Evolutionary conservation across 2,329 filamentous ascomycete species (phyloP), one percentile per base, ranked within the genome.

Genomic region (Onygenales sp.): DNA sequence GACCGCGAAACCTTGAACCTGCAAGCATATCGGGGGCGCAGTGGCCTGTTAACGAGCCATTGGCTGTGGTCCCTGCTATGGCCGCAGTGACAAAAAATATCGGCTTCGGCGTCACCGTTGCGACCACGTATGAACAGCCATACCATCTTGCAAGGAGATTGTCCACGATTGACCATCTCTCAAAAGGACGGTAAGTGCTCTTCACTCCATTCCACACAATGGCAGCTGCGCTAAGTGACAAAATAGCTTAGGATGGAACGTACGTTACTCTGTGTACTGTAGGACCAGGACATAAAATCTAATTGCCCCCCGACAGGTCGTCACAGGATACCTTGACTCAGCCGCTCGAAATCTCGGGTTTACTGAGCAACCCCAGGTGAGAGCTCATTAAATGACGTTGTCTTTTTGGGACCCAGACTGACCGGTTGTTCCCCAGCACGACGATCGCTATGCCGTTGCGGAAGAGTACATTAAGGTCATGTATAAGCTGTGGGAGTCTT

Each of bases 21-120:
- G 80, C 82, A 0, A 77, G 85, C 48, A 65, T 75, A 0, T 80
- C 81, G 0, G 84, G 82, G 1, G 81, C 83, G 0, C 84, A 87
- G 65, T 87, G 82, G 77, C 84, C 84, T 0, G 81, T 86, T n/a
- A 86, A 85, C 55, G 84, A 87, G 63, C 84, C 84, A 0, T 62
- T 87, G 1, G 76, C 78, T 1, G 75, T 83, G 2, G 73, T 87
- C 0, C 75, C 83, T 2, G 82, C 83, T 2, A 85, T 87, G 82
- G 83, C 84, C 0, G 83, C 83, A 1, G 83, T 74, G 0, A 87
- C 84, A 0, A 77, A 80, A 57, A 85, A 74, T 54, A 77, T 88
- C n/a, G 81, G 78, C 0, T 87, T 87, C 56, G 84, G 84, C 0
- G 80, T 87, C 1, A 87, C 84, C 0, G 77, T 83, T 0, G 79